Conservation (phyloP, 345 rosid genomes). For the Diplotaxis tenuifolia region DNA sequence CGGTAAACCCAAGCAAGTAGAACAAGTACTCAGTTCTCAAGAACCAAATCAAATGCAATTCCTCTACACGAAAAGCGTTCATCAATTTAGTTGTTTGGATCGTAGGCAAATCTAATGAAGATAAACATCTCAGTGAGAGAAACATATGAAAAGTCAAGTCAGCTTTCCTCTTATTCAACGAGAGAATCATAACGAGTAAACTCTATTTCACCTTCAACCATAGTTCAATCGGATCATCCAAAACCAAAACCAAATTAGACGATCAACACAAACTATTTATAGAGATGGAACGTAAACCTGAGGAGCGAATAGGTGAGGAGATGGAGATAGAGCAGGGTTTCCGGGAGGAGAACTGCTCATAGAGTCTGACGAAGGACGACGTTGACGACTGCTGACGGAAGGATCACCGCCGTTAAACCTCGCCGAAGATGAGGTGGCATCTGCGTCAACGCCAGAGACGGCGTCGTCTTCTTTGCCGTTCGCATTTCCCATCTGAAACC, state of each 20-base stretch:
- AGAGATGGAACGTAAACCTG: slow-evolving; percentile 46
- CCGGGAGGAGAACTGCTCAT: slow-evolving; percentile 52
- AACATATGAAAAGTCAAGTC: slow-evolving; percentile 5
- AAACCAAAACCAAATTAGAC: slow-evolving; percentile 21
- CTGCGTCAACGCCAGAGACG: slow-evolving; percentile 20
- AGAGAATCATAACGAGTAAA: not conserved
- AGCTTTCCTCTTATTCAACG: not conserved
- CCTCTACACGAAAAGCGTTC: not conserved
- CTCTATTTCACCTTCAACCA: not conserved
- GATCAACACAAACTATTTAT: not conserved
- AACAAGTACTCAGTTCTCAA: not conserved
- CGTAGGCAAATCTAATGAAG: slow-evolving; percentile 1
- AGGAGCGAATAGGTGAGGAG: slow-evolving; percentile 69
- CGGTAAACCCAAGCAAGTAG: not conserved
- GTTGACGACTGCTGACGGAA: slow-evolving; percentile 26
- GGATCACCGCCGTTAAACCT: slow-evolving; percentile 50
- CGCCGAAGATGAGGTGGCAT: slow-evolving; percentile 32
- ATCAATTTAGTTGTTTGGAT: no score
- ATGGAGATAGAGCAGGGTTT: slow-evolving; percentile 54
- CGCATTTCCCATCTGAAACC: slow-evolving; percentile 70
- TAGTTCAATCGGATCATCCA: slow-evolving; percentile 16
- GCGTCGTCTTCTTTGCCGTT: slow-evolving; percentile 57
- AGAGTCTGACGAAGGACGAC: slow-evolving; percentile 47
- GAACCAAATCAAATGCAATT: not conserved
- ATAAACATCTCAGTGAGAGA: slow-evolving; percentile 12